These are phyloP conservation scores for Tylopilus sp. DNA, from an alignment of 768 basidiomycete genomes.

Conservation along the genomic window DNA sequence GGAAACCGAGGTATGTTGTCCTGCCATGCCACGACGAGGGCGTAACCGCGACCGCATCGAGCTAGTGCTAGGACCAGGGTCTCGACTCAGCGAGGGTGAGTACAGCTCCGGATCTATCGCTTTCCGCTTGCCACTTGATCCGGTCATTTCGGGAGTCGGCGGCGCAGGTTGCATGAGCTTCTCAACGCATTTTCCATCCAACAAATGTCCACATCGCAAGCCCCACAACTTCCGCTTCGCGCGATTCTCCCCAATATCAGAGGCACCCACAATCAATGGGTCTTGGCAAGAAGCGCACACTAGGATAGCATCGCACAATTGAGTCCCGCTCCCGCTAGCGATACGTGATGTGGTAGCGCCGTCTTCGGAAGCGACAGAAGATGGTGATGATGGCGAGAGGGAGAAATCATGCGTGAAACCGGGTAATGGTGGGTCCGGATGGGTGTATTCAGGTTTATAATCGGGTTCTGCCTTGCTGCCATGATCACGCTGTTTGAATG, in stretches of 20 bases:
- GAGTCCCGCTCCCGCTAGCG: slow-evolving; percentile 25
- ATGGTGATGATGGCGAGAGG: slow-evolving; percentile 29
- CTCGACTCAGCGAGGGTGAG: slow-evolving; percentile 24
- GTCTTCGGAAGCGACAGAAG: slow-evolving; percentile 41
- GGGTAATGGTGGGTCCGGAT: slow-evolving; percentile 50
- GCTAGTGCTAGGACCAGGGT: slow-evolving; percentile 24
- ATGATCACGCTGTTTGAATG: slow-evolving; percentile 20
- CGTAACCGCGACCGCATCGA: slow-evolving; percentile 60
- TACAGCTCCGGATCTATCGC: slow-evolving; percentile 2
- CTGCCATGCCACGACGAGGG: slow-evolving; percentile 33
- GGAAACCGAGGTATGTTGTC: slow-evolving; percentile 2
- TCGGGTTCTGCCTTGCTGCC: slow-evolving; percentile 31
- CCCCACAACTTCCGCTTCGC: slow-evolving; percentile 59
- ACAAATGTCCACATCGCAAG: slow-evolving; percentile 71
- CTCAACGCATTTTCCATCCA: slow-evolving; percentile 73
- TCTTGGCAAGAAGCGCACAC: slow-evolving; percentile 68
- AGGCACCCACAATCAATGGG: slow-evolving; percentile 54
- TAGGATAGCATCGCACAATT: slow-evolving; percentile 40
- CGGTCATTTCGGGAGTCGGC: slow-evolving; percentile 4
- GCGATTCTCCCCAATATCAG: slow-evolving; percentile 45
- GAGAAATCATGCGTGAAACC: slow-evolving; percentile 72
- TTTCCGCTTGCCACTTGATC: slow-evolving; percentile 14
- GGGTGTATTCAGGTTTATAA: slow-evolving; percentile 63
- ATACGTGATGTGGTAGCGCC: slow-evolving; percentile 29
- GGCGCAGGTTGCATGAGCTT: slow-evolving; percentile 48